Percentiles rank a stretch among this genome's conserved stretches.
These are phyloP conservation scores for Spergularia marina DNA, from an alignment of 148 eudicot genomes.

Conservation along the genomic window DNA sequence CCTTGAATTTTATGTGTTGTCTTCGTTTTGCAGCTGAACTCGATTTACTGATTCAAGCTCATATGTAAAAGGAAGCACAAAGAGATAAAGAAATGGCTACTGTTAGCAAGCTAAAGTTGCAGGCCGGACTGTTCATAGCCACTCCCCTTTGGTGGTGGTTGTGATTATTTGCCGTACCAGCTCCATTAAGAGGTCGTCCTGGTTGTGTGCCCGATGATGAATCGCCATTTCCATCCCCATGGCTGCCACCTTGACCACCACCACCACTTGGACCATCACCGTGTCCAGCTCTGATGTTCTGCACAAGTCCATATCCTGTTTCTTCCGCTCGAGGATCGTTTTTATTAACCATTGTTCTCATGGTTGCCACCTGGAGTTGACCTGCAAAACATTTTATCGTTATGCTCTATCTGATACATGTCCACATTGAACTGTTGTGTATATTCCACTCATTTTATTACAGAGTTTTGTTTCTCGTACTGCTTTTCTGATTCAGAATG, in stretches of 20 bases:
- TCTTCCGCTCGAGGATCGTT: neutral
- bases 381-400: neutral
- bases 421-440: neutral
- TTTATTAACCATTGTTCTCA: neutral
- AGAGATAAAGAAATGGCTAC: slow-evolving; percentile 16
- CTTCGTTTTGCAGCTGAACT: slow-evolving; percentile 6
- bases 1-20: neutral
- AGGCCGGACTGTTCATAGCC: slow-evolving; percentile 2
- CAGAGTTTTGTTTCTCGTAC: neutral
- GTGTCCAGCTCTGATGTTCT: slow-evolving; percentile 17
- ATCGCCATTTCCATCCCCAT: slow-evolving; percentile 15
- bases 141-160: slow-evolving; percentile 22
- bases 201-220: slow-evolving; percentile 12
- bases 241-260: slow-evolving; percentile 14
- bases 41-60: slow-evolving; percentile 1
- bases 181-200: slow-evolving; percentile 27
- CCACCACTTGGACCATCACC: slow-evolving; percentile 10
- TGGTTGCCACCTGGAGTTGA: slow-evolving; percentile 10
- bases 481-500: neutral
- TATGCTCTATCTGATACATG: slow-evolving; percentile 3
- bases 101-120: slow-evolving; percentile 11
- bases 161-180: slow-evolving; percentile 19
- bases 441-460: neutral
- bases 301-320: slow-evolving; percentile 7
- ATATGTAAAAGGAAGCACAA: neutral